Base-by-base conservation (phyloP, 306 rosid genomes). In the Rosa lucieae region DNA sequence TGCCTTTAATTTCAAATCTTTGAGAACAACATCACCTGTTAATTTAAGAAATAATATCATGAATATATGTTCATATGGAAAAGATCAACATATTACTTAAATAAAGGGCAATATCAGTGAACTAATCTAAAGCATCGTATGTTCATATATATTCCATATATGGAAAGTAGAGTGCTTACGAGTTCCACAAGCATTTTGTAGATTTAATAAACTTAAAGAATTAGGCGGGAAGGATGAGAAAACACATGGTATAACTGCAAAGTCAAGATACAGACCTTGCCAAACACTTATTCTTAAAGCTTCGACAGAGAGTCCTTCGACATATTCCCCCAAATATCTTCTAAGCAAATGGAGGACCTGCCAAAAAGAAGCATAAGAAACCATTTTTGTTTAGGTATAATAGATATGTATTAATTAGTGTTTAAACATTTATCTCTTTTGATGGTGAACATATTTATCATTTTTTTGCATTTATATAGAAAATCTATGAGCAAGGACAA, bases 211-310 rank as follows among this genome's bases (percentile, higher is more conserved):
- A 49, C 44, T 67, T 48, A 62, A 52, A 42, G 1, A 47, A 53
- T 17, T 75, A 43, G 55, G 71, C 21, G 46, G 72, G 17, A 65
- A 49, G 44, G 53, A 40, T 70, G 8, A 23, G 47, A 61, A 53
- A 48, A 9, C n/a, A 72, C 23, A 59, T 74, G 73, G 81, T 51
- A 73, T 43, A 76, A 80, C 37, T 67, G 35, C 71, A 69, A 80
- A 72, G 58, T 82, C 71, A 80, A 73, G 74, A 79, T 43, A 84
- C 89, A 80, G 80, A 95, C 99, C 99, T 86, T 95, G 89, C 99
- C 98, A 95, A 76, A 95, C 99, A 77, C 99, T 95, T 56, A 95
- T 95, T 84, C 98, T 88, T 84, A 95, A 82, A 55, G 99, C 97
- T 86, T 95, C 98, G 48, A 84, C 53, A 35, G 99, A 95, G 86